Evolutionary conservation across 2,329 filamentous ascomycete genomes (phyloP).

Genomic region (Fusarium albidum): DNA sequence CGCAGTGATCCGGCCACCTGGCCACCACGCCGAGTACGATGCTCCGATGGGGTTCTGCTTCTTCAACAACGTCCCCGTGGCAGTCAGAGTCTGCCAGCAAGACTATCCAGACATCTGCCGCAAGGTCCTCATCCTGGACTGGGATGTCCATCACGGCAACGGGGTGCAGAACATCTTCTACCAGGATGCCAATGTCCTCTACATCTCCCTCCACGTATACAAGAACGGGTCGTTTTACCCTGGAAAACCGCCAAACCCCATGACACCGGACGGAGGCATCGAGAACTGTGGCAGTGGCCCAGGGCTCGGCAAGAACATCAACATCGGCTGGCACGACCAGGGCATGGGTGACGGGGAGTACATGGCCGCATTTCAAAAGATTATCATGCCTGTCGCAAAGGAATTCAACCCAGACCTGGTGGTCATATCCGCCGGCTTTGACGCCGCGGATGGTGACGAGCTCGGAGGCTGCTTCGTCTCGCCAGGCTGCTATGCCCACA

Average conservation of each 20-base stretch:
- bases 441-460: constrained; percentile 92
- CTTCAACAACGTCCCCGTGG: constrained; percentile 97
- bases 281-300: constrained; percentile 64
- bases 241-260: constrained; percentile 64
- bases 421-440: constrained; percentile 94
- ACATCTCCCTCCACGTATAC: constrained; percentile 94
- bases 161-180: constrained; percentile 98
- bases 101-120: constrained; percentile 82
- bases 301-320: constrained; percentile 69
- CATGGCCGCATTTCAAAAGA: constrained; percentile 92
- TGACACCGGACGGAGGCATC: constrained; percentile 67
- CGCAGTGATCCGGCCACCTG: constrained; percentile 92
- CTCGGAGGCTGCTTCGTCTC: constrained; percentile 93
- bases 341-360: constrained; percentile 98
- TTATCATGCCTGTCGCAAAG: constrained; percentile 94
- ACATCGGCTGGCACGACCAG: constrained; percentile 72
- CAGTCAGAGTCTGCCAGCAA: constrained; percentile 84
- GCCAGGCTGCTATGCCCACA: constrained; percentile 91
- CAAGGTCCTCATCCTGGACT: constrained; percentile 93
- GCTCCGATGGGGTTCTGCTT: constrained; percentile 93
- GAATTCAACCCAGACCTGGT: constrained; percentile 96
- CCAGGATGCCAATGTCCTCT: constrained; percentile 90
- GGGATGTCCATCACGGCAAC: constrained; percentile 86
- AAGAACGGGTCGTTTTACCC: constrained; percentile 88
- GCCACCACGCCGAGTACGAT: constrained; percentile 91